A percentile compares a stretch with the other conserved stretches of the same genome.
These are phyloP conservation scores for Thelonectria discophora DNA, from an alignment of 2,329 filamentous ascomycete species.

Conservation along the genomic window DNA sequence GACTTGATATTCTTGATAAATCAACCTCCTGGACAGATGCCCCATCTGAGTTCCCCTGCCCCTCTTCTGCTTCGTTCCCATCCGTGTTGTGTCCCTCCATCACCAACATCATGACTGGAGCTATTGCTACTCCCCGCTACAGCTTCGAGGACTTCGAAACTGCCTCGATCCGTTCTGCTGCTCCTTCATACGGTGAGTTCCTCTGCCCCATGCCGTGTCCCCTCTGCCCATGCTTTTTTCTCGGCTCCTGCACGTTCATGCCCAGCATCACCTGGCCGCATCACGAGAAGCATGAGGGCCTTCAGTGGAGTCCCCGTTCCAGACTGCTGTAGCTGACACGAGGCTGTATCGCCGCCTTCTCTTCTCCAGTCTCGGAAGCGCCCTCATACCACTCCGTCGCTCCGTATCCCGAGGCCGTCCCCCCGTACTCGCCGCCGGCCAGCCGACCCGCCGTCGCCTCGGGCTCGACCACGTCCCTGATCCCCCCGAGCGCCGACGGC, in stretches of 20 bases:
- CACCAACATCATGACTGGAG: slow-evolving; percentile 45
- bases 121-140: slow-evolving; percentile 46
- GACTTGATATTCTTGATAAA: slow-evolving; percentile 22
- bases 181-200: slow-evolving; percentile 72
- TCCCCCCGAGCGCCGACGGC: slow-evolving; percentile 34
- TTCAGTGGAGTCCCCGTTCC: slow-evolving; percentile 18
- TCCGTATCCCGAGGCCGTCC: slow-evolving; percentile 57
- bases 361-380: slow-evolving; percentile 64
- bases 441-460: slow-evolving; percentile 26
- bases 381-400: slow-evolving; percentile 70
- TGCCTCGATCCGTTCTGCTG: slow-evolving; percentile 70
- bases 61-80: slow-evolving; percentile 32
- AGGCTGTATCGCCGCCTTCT: not conserved
- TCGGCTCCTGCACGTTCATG: slow-evolving; percentile 8
- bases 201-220: not conserved
- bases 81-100: slow-evolving; percentile 23
- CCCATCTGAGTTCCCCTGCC: slow-evolving; percentile 32
- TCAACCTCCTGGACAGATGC: slow-evolving; percentile 36
- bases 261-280: slow-evolving; percentile 16
- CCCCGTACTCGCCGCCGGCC: slow-evolving; percentile 58
- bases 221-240: not conserved
- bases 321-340: slow-evolving; percentile 33
- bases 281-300: slow-evolving; percentile 5
- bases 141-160: slow-evolving; percentile 70
- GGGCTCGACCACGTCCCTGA: slow-evolving; percentile 29